These are phyloP conservation scores for Fraxinus cuspidata DNA, from an alignment of 257 asterid species.

Conservation along the genomic window DNA sequence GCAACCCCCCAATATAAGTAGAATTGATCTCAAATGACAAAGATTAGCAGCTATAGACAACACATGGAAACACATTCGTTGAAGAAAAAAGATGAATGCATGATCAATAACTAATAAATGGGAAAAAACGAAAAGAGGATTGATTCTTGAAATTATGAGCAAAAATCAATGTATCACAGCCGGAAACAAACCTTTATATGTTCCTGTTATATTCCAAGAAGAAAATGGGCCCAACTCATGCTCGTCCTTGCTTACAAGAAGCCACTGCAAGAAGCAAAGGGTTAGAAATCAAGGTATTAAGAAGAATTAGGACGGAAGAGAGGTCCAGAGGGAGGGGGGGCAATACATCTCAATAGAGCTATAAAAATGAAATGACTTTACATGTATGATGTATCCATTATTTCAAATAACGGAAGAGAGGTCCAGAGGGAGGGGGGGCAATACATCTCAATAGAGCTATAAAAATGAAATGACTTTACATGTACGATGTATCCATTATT, in stretches of 20 bases:
- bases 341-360: background rate
- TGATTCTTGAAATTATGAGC: too few relatives aligned
- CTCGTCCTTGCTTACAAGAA: conserved; percentile 72
- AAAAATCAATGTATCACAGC: background rate
- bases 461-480: background rate
- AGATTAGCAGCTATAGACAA: too few relatives aligned
- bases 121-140: too few relatives aligned
- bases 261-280: conserved; percentile 70
- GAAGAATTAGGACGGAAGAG: conserved; percentile 2
- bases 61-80: too few relatives aligned
- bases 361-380: background rate
- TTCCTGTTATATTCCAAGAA: conserved; percentile 94
- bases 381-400: background rate
- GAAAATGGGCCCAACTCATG: conserved; percentile 82
- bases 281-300: conserved; percentile 16
- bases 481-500: background rate
- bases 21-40: background rate
- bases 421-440: background rate
- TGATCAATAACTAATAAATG: too few relatives aligned
- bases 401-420: background rate
- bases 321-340: background rate
- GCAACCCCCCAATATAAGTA: background rate
- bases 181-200: conserved; percentile 75
- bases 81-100: too few relatives aligned
- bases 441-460: background rate